Evolutionary conservation across 805 yeast species (phyloP).

Genomic region (Blastobotrys attinorum): DNA sequence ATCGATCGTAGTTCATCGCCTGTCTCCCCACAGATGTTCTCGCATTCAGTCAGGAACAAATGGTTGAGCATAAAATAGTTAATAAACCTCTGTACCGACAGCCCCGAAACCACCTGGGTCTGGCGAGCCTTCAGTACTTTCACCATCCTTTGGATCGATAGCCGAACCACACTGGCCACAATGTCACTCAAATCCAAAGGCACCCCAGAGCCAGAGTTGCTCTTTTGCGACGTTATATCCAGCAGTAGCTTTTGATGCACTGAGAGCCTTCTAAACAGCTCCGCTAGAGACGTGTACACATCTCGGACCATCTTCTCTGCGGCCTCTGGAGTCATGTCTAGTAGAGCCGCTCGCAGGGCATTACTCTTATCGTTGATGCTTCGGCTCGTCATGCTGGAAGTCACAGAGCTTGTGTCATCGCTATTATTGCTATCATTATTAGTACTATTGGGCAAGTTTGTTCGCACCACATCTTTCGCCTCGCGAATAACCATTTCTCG

Average conservation of each 20-base stretch:
- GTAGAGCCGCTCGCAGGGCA: constrained; percentile 42
- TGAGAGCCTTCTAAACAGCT: constrained; percentile 64
- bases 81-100: constrained; percentile 54
- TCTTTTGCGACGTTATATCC: constrained; percentile 46
- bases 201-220: background rate
- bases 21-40: constrained; percentile 64
- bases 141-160: constrained; percentile 68
- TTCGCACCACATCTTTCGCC: constrained; percentile 62
- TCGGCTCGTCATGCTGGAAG: constrained; percentile 20
- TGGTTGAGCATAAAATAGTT: constrained; percentile 58
- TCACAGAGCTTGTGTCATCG: constrained; percentile 26
- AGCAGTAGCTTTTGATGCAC: constrained; percentile 72
- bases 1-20: constrained; percentile 57
- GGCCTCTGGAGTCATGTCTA: constrained; percentile 62
- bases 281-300: constrained; percentile 58
- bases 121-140: constrained; percentile 65
- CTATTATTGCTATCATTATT: constrained; percentile 15
- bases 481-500: constrained; percentile 65
- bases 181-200: constrained; percentile 60
- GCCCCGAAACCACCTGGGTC: constrained; percentile 55
- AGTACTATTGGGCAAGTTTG: constrained; percentile 42
- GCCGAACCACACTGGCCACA: constrained; percentile 58
- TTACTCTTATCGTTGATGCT: constrained; percentile 31
- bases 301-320: constrained; percentile 61
- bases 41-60: constrained; percentile 74